A percentile compares a stretch with the other conserved stretches of the same genome.
Evolutionary conservation across 176 grass and related monocot genomes (phyloP).

Genomic region (Metroxylon sagu): DNA sequence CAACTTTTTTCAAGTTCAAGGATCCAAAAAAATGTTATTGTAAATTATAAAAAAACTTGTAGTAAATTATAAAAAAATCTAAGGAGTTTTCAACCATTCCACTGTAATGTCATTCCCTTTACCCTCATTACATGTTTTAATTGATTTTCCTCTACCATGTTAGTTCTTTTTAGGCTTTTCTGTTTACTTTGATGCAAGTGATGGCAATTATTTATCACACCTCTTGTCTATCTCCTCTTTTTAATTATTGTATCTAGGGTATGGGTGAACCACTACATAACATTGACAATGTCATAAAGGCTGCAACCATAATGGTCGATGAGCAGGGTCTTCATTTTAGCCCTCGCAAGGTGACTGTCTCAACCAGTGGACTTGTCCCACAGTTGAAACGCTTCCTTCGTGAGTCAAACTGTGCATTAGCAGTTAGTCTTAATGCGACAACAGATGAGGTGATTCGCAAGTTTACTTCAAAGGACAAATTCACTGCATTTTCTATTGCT

Average conservation of each 20-base stretch:
- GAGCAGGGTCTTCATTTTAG: conserved; percentile 94
- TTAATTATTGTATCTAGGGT: conserved; percentile 37
- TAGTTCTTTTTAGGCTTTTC: too few species aligned
- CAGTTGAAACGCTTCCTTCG: conserved; percentile 76
- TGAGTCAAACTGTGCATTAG: conserved; percentile 68
- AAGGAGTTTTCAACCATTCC: too few species aligned
- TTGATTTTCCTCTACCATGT: too few species aligned
- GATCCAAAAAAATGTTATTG: too few species aligned
- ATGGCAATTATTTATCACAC: not conserved
- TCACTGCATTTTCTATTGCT: too few species aligned
- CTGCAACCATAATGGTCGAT: conserved; percentile 78
- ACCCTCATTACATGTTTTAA: too few species aligned
- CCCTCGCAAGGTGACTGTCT: conserved; percentile 77
- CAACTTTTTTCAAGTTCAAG: too few species aligned
- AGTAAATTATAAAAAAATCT: too few species aligned
- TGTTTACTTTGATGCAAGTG: too few species aligned
- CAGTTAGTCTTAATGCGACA: conserved; percentile 92
- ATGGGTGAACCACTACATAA: conserved; percentile 96
- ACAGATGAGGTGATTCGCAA: conserved; percentile 64
- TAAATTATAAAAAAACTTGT: too few species aligned
- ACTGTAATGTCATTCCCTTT: too few species aligned
- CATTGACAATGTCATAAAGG: conserved; percentile 85
- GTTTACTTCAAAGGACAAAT: conserved; percentile 6
- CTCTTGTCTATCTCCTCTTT: conserved; percentile 3
- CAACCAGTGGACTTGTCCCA: conserved; percentile 85